Evolutionary conservation across 129 eudicot genomes (phyloP).

Genomic region (Scalesia atractyloides): DNA sequence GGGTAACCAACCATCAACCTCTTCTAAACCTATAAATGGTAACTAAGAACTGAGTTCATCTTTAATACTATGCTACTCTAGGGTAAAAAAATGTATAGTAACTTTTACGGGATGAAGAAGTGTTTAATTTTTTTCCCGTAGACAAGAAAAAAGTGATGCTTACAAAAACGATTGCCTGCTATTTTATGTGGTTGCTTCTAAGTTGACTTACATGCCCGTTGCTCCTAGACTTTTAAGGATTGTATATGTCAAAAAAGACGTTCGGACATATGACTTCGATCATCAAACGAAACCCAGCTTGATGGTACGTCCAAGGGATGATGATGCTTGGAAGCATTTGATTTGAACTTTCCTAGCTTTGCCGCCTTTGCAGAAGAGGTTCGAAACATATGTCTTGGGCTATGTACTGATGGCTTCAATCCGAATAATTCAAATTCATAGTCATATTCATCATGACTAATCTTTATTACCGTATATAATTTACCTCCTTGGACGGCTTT

Average conservation of each 20-base stretch:
- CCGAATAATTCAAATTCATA: no score
- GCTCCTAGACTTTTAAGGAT: not conserved
- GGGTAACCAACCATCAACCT: no score
- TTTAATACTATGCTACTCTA: no score
- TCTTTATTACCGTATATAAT: no score
- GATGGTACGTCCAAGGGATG: conserved; percentile 9
- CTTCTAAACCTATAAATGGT: no score
- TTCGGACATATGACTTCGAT: not conserved
- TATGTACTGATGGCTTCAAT: no score
- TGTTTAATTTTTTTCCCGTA: not conserved
- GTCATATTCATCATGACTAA: no score
- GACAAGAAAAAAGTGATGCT: not conserved
- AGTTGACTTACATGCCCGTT: not conserved
- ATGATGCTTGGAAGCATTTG: conserved; percentile 5
- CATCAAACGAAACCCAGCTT: not conserved
- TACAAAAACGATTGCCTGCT: not conserved
- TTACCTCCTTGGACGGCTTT: no score
- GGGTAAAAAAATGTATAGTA: no score
- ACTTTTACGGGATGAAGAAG: not conserved
- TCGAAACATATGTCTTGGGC: not conserved
- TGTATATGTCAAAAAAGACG: conserved; percentile 2
- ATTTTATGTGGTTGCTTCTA: not conserved
- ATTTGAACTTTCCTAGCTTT: not conserved
- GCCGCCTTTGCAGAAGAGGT: not conserved
- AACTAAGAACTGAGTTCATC: no score